Evolutionary conservation across 192 early-diverging fungal genomes (phyloP), one percentile per base, ranked within the genome.

Genomic region (Oehlia diaphana): DNA sequence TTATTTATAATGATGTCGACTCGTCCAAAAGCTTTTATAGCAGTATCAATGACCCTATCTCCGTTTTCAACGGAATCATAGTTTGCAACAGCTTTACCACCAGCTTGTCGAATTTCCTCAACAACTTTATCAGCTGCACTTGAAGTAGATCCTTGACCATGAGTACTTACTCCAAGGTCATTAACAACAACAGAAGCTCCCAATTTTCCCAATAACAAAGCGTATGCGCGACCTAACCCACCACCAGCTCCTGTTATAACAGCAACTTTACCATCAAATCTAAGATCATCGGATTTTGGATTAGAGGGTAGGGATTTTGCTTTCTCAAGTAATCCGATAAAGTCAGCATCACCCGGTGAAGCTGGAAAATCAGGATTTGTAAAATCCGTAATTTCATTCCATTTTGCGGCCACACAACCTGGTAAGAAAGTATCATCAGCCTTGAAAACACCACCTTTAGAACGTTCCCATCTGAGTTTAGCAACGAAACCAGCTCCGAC

Each of bases 21-120:
- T 12, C 92, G 91, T 9, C 93, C 93, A 87, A 92, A 94, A 21
- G 91, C 91, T 82, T 93, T 89, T 77, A 99, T 88, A 8, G 96
- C 97, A 8, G 97, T 97, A 58, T 95, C 93, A 42, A 99, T 91
- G 12, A 99, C 84, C 84, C 93, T 92, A 9, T 99, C 97, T 67
- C 97, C 97, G n/a, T 97, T 93, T 82, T 97, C 97, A 28, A 99
- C 97, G 33, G 97, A 99, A 84, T 97, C 93, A 85, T 93, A 92
- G 82, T 92, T 92, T 80, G 97, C 95, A 12, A 95, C 96, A 23
- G 97, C 97, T 81, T 92, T 91, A 69, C 95, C 97, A 66, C 97
- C 97, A 16, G 88, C 84, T 35, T 84, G 85, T 21, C 82, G 85
- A 82, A 99, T 94, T 81, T 98, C 96, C 33, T 92, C 91, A n/a